Conservation (phyloP, 208 protist genomes). For the Acanthamoeba healyi region DNA sequence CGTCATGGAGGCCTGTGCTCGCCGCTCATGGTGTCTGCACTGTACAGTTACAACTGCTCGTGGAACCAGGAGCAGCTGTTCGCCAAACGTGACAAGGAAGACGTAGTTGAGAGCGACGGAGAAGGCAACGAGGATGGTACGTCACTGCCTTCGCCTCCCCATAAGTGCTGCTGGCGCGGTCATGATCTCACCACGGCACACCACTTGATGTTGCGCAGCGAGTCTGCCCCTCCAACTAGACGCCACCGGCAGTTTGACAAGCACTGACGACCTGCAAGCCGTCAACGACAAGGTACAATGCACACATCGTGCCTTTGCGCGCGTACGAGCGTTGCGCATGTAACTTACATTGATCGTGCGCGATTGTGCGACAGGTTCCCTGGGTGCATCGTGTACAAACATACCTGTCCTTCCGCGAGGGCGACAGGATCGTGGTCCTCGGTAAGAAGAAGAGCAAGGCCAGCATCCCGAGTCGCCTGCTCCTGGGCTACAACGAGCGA, state of each 20-base stretch:
- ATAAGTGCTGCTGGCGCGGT: no score
- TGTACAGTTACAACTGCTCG: constrained; percentile 35
- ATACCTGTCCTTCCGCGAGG: constrained; percentile 3
- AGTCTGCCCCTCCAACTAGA: no score
- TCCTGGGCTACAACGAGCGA: background rate
- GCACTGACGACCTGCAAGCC: no score
- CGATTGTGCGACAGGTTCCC: background rate
- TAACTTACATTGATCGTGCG: no score
- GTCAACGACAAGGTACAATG: no score
- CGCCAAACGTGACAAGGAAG: background rate
- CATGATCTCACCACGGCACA: no score
- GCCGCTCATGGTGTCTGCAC: background rate
- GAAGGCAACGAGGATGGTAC: background rate
- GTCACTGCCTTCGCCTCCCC: no score
- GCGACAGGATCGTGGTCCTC: background rate
- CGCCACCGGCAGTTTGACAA: no score
- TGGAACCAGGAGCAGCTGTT: constrained; percentile 42
- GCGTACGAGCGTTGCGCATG: no score
- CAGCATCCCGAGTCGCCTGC: background rate
- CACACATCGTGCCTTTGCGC: no score
- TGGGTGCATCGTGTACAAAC: constrained; percentile 21
- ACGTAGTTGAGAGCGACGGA: background rate
- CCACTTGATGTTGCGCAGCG: no score
- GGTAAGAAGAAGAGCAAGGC: background rate
- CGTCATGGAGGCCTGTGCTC: background rate